These are phyloP conservation scores for Setaria viridis DNA, from an alignment of 202 grass and related monocot genomes.

Conservation along the genomic window DNA sequence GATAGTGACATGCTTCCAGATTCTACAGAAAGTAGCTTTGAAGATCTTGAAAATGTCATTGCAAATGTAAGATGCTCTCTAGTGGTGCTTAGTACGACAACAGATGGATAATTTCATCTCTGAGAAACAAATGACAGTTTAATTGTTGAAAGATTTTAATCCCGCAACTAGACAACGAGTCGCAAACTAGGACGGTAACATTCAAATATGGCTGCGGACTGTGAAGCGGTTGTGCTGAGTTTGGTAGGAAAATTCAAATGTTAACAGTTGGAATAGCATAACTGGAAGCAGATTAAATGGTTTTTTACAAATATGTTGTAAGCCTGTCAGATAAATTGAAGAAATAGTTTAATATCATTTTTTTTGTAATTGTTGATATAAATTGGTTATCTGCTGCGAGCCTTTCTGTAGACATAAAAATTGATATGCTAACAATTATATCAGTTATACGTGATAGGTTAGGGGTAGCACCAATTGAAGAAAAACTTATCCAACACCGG, in stretches of 20 bases:
- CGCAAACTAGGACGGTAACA: not conserved
- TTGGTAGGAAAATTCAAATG: conserved; percentile 1
- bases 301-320: conserved; percentile 22
- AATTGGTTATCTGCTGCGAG: not conserved
- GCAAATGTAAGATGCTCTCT: conserved; percentile 66
- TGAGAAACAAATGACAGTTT: conserved; percentile 17
- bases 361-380: conserved; percentile 23
- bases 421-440: not conserved
- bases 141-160: not conserved
- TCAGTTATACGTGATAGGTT: not conserved
- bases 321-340: conserved; percentile 12
- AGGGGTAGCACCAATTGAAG: too few species aligned
- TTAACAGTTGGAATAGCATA: not conserved
- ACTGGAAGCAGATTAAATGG: conserved; percentile 3
- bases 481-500: too few species aligned
- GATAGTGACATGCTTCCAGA: conserved; percentile 65
- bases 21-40: conserved; percentile 71
- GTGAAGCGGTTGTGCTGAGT: not conserved
- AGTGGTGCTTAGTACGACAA: not conserved
- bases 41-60: conserved; percentile 86
- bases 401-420: not conserved
- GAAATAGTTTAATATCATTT: not conserved
- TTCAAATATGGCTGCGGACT: not conserved
- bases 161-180: not conserved
- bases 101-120: conserved; percentile 5